These are phyloP conservation scores for Komagataella ulmi DNA, from an alignment of 805 yeast genomes.

Conservation along the genomic window DNA sequence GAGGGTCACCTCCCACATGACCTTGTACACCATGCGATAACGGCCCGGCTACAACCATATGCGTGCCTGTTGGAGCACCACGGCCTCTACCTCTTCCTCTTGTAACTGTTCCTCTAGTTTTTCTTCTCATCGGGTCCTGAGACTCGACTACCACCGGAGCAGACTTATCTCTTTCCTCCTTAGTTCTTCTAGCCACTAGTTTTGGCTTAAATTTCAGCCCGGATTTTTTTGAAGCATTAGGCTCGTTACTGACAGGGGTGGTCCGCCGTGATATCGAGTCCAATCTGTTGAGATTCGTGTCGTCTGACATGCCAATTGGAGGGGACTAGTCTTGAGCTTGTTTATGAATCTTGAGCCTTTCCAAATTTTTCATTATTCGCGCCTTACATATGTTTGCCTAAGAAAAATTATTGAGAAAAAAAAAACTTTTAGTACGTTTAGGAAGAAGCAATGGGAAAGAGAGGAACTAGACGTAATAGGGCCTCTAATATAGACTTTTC, in stretches of 20 bases:
- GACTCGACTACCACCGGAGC: constrained; percentile 32
- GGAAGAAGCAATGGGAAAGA: background rate
- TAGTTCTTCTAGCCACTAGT: constrained; percentile 69
- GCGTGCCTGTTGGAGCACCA: constrained; percentile 6
- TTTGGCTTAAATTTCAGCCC: constrained; percentile 75
- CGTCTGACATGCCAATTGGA: constrained; percentile 6
- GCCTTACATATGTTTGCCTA: background rate
- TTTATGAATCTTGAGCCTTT: background rate
- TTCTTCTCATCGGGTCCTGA: background rate
- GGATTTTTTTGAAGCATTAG: constrained; percentile 22
- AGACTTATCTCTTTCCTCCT: constrained; percentile 71
- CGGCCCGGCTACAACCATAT: constrained; percentile 58
- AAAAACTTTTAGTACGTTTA: background rate
- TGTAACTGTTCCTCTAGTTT: constrained; percentile 18
- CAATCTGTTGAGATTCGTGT: constrained; percentile 12
- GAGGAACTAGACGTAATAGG: background rate
- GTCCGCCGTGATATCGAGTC: constrained; percentile 23
- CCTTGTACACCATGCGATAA: constrained; percentile 52
- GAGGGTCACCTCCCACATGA: constrained; percentile 15
- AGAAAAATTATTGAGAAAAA: background rate
- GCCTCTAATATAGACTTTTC: background rate
- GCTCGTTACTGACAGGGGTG: constrained; percentile 7
- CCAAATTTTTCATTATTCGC: background rate
- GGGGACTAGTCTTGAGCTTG: background rate
- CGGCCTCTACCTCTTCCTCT: constrained; percentile 23